These are phyloP conservation scores for Ascochyta lentis DNA, from an alignment of 2,329 filamentous ascomycete genomes.

Conservation along the genomic window DNA sequence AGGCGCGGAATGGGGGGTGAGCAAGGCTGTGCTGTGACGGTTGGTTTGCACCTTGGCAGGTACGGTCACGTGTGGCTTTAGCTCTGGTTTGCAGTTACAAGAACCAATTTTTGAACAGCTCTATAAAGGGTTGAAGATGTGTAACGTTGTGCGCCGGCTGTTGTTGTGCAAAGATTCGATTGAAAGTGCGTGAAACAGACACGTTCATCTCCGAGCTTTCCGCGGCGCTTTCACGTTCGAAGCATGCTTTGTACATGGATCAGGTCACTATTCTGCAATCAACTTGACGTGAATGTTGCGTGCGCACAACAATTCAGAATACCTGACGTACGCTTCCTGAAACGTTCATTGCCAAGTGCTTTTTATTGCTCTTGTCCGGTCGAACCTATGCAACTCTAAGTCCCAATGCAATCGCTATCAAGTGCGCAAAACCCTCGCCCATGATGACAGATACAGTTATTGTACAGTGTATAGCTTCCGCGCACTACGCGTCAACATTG, in stretches of 20 bases:
- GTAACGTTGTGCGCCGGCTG: background rate
- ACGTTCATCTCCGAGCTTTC: conserved; percentile 9
- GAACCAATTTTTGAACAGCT: background rate
- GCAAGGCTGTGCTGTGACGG: conserved; percentile 1
- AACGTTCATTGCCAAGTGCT: conserved; percentile 9
- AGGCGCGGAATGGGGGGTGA: conserved; percentile 6
- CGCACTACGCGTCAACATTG: conserved; percentile 11
- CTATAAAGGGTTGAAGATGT: background rate
- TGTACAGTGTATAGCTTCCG: conserved; percentile 10
- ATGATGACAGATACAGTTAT: conserved; percentile 18
- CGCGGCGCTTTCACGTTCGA: background rate
- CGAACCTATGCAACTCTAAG: conserved; percentile 11
- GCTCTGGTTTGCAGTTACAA: background rate
- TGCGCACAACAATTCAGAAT: background rate
- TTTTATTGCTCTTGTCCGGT: conserved; percentile 13
- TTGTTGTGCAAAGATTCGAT: background rate
- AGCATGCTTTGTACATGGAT: background rate
- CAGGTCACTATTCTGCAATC: background rate
- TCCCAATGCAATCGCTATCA: conserved; percentile 19
- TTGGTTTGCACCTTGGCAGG: conserved; percentile 9
- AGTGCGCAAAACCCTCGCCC: conserved; percentile 17
- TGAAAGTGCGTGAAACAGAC: conserved; percentile 3
- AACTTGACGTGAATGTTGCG: background rate
- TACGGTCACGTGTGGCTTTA: conserved; percentile 8
- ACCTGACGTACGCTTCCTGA: background rate